Conservation (phyloP, 495 filamentous ascomycete genomes). For the Apodospora peruviana region DNA sequence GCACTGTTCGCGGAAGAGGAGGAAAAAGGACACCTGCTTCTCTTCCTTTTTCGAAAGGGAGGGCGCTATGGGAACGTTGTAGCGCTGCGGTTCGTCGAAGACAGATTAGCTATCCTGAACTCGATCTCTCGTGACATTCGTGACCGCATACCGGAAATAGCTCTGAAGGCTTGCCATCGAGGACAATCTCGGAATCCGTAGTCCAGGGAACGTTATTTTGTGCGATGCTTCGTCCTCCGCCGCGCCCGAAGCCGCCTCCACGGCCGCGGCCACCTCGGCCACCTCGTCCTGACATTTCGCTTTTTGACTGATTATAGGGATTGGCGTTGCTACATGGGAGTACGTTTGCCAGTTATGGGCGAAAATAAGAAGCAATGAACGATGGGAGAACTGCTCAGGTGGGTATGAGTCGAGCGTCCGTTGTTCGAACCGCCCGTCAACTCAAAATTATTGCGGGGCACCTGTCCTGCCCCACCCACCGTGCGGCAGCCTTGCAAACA, state of each 20-base stretch:
- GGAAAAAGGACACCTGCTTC: constrained; percentile 38
- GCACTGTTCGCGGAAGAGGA: constrained; percentile 41
- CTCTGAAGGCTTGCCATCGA: constrained; percentile 40
- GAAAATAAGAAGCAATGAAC: neutral
- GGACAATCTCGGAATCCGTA: constrained; percentile 20
- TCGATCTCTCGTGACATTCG: too few relatives aligned
- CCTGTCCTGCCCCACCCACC: neutral
- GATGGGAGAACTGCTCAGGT: neutral
- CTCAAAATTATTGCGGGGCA: constrained; percentile 11
- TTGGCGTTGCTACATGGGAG: neutral
- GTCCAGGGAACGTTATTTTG: constrained; percentile 27
- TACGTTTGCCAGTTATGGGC: neutral
- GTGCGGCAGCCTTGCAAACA: neutral
- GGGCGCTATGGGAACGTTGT: constrained; percentile 36
- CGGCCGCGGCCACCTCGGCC: constrained; percentile 31
- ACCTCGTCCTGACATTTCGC: constrained; percentile 31
- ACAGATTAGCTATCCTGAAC: too few relatives aligned
- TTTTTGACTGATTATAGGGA: constrained; percentile 20
- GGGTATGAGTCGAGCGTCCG: neutral
- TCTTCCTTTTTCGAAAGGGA: constrained; percentile 34
- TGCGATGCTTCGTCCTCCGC: constrained; percentile 22
- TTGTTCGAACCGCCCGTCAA: too few relatives aligned
- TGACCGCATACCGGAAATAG: too few relatives aligned
- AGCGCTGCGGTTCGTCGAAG: too few relatives aligned
- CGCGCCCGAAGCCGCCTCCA: constrained; percentile 15